Evolutionary conservation across 352 stramenopile species (phyloP), one percentile per base, ranked within the genome.

Genomic region (Thalassiosira mediterranea): DNA sequence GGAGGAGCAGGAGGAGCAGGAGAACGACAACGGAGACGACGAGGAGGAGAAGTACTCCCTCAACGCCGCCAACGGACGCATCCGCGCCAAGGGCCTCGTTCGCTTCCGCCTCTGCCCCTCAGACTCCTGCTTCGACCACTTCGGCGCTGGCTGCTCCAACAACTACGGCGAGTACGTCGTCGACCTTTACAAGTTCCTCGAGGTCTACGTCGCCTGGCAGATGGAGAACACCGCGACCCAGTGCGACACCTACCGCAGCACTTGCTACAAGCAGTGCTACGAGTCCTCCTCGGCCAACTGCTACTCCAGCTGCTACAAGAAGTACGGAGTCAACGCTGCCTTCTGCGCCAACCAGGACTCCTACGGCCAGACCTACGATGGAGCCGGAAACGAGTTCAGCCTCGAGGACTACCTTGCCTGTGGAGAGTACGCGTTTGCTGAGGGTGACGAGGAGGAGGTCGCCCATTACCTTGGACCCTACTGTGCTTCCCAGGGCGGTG

Each of bases 31-130:
- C 52, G 54, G 54, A 7, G 51, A 29, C 4, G 29, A 71, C 17
- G 52, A 58, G 8, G 69, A 79, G 10, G 54, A 49, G 29, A 60
- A 44, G 8, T 15, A 44, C n/a, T 5, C 21, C 46, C 15, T 63
- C 5, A 42, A 34, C 40, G 37, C 47, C 15, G 46, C 49, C 48
- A 82, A 87, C 61, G 77, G 83, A 21, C 79, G 76, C 17, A 88
- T 90, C 57, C 60, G 74, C 60, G 84, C 77, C 58, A 65, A 87
- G 38, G 60, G 79, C 10, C 67, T 90, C n/a, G 83, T 83, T 0
- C 79, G 86, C 42, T 90, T 90, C 66, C 79, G 80, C 38, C 73
- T 90, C 23, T 90, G 83, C 25, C 83, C 83, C 4, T 60, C 74
- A 11, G 47, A 71, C 40, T 69, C 42, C 0, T 79, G 61, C 13